Conservation (phyloP, 2,329 filamentous ascomycete genomes). For the Colletotrichum theobromicola region DNA sequence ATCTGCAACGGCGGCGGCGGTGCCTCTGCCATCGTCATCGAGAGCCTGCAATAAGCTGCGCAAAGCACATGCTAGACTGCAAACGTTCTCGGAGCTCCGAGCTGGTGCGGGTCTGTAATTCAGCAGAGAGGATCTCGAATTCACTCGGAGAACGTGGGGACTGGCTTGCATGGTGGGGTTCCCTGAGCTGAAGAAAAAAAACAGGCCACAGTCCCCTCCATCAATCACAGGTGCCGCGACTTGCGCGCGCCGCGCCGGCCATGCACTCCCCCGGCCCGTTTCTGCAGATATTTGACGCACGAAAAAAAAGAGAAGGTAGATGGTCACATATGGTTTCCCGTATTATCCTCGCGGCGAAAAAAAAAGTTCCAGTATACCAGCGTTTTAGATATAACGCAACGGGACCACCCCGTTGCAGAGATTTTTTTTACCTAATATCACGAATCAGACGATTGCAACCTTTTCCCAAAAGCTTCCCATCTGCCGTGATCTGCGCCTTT, state of each 20-base stretch:
- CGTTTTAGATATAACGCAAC: slow-evolving; percentile 19
- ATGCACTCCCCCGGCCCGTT: not conserved
- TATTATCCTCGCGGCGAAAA: not conserved
- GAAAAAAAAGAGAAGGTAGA: not conserved
- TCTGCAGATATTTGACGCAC: not conserved
- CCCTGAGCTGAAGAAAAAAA: not conserved
- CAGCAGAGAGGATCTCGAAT: not conserved
- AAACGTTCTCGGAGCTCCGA: slow-evolving; percentile 1
- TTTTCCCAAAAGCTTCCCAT: not conserved
- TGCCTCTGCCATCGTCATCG: slow-evolving; percentile 91
- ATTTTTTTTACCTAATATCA: slow-evolving; percentile 19
- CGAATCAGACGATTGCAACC: slow-evolving; percentile 8
- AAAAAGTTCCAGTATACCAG: slow-evolving; percentile 6
- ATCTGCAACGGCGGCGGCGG: slow-evolving; percentile 99
- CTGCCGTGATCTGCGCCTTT: slow-evolving; percentile 7
- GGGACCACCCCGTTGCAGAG: slow-evolving; percentile 2
- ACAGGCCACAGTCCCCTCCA: not conserved
- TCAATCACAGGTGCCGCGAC: not conserved
- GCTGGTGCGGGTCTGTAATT: not conserved
- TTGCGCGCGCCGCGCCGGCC: not conserved
- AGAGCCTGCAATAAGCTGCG: slow-evolving; percentile 64
- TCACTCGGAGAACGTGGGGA: not conserved
- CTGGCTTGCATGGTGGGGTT: not conserved
- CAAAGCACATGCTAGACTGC: not conserved
- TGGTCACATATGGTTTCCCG: not conserved